phyloP scores from a whole-genome alignment of 2,329 filamentous ascomycete genomes.

The Colletotrichum theobromicola region DNA sequence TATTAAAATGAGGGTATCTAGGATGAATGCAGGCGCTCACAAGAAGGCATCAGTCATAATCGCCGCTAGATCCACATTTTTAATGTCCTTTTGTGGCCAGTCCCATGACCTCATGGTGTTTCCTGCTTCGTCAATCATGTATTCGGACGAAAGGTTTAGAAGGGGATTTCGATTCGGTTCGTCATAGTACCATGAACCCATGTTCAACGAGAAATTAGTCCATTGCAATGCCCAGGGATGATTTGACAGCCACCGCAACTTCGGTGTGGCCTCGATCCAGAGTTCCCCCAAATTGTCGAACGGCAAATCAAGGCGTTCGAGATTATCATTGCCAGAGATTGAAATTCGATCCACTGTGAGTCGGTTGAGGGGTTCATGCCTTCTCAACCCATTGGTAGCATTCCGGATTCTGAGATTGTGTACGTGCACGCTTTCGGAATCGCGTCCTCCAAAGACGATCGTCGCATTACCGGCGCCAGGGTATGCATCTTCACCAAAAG shows the following conservation, averaged over 20 bases:
- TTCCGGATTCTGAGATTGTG: not conserved
- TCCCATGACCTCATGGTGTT: not conserved
- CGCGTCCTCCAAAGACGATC: not conserved
- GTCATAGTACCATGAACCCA: too few species aligned
- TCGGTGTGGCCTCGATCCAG: not conserved
- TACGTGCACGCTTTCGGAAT: not conserved
- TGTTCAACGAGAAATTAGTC: not conserved
- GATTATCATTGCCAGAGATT: not conserved
- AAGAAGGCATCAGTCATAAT: not conserved
- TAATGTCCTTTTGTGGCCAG: not conserved
- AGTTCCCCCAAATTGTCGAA: not conserved
- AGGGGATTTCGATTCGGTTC: too few species aligned
- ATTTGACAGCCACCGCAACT: not conserved
- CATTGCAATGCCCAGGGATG: not conserved
- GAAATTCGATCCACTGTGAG: not conserved
- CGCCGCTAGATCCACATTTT: not conserved
- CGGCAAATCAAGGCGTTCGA: not conserved
- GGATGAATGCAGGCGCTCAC: too few species aligned
- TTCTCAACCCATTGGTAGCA: not conserved
- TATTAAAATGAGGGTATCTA: too few species aligned
- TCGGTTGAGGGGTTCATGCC: not conserved
- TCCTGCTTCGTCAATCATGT: not conserved
- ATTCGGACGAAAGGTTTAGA: not conserved
- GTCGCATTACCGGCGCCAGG: not conserved
- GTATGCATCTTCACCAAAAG: too few species aligned